Base-by-base conservation (phyloP, 805 yeast genomes). In the Grigorovia humatica region DNA sequence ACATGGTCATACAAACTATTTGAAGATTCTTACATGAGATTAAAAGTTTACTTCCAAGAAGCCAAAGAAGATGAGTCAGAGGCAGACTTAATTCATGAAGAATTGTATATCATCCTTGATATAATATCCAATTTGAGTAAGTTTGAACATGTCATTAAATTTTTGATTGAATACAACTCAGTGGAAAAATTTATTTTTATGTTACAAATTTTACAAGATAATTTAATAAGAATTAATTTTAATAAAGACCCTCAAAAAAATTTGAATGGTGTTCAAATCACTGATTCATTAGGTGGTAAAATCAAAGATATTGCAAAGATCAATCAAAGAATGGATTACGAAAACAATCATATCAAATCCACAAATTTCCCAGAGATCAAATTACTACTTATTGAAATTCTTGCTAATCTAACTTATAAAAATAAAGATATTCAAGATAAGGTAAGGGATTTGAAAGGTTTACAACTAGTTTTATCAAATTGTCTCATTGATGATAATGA, bases 401-500 rank as follows among this genome's bases (percentile, higher is more conserved):
- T 90, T 11, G 75, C 89, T 0, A 74, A 76, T 47, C 63, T 89
- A 47, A 74, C 78, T 0, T 75, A 75, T 55, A 70, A 75, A 0
- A 75, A 81, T 46, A 70, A 66, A 46, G 71, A 70, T 5, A 76
- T 80, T 5, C 96, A 91, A 63, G 91, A 90, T 52, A 63, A 68
- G 44, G 71, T 86, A 40, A 71, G 97, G 47, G 76, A 76, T 30
- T 57, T 72, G 0, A 86, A 84, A 46, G 95, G 88, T 0, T 65
- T 91, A 13, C 87, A 81, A 50, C 67, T 87, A 18, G 74, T 90
- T 0, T 70, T 91, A 23, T 84, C 90, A 8, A 84, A 83, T 55
- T 90, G 97, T 69, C 79, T 85, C 43, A 81, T 93, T 49, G 98
- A 91, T 65, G 83, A 82, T 46, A 81, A 86, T 63, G 95, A 93